Base-by-base conservation (phyloP, 2,329 filamentous ascomycete species). In the Pseudogymnoascus sp. region DNA sequence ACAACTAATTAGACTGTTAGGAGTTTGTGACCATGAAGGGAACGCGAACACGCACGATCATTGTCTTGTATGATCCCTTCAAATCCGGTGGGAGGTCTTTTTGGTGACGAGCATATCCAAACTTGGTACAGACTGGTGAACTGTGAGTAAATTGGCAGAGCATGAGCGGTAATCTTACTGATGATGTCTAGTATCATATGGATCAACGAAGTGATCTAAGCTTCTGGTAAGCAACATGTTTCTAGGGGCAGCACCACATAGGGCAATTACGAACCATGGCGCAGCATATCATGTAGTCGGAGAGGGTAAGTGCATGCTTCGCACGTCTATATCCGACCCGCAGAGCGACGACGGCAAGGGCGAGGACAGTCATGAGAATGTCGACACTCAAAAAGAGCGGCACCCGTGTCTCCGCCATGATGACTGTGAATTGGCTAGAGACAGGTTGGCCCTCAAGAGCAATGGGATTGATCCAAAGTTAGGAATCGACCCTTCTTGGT, bases 1-100 rank as follows among this genome's bases (percentile, higher is more conserved):
- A 58, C 6, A 64, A 33, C 64, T 65, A 35, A 21, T 21, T 3
- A 5, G 48, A 55, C 1, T n/a, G 48, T 55, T 13, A 55, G 15
- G 21, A 33, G 29, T 6, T 21, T 21, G 29, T 33, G 8, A 29
- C 10, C 33, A 15, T 8, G 5, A 18, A 2, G 4, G 15, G 42
- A 2, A 13, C 5, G 15, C 29, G 29, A 9, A 1, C 9, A 55
- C 48, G 33, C 29, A 55, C 48, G 1, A 55, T 55, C 48, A 55
- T 55, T n/a, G 48, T 55, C 48, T 55, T 55, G 15, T 55, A 55
- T 8, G 48, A 55, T 13, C 48, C 48, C 29, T 55, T 55, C 9
- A 55, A 27, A n/a, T 55, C 48, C 8, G 48, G 48, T 27, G 48
- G 48, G 13, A 55, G 48, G 18, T 55, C 48, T 6, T 13, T 55